Conservation (phyloP, 768 basidiomycete genomes). For the Fomitopsis serialis region DNA sequence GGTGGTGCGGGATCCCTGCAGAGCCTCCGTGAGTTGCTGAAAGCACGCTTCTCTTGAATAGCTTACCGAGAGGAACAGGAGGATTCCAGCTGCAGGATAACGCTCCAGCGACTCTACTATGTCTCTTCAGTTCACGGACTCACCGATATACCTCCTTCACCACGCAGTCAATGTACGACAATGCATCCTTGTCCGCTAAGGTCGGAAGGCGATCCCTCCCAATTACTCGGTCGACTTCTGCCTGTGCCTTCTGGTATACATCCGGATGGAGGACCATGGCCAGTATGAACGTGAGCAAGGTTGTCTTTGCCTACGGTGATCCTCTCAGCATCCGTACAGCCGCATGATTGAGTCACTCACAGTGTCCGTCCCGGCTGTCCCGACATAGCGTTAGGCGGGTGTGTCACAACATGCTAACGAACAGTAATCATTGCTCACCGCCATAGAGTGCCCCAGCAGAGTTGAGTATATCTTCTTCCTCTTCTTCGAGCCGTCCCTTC, state of each 20-base stretch:
- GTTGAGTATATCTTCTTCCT: constrained; percentile 9
- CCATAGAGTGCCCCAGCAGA: constrained; percentile 12
- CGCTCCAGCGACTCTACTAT: neutral
- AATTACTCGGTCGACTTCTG: constrained; percentile 33
- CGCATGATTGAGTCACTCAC: neutral
- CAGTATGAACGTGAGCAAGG: constrained; percentile 23
- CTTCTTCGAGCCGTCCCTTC: constrained; percentile 3
- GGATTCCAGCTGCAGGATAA: neutral
- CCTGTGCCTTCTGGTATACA: constrained; percentile 27
- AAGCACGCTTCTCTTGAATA: neutral
- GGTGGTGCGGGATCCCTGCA: constrained; percentile 13
- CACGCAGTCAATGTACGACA: constrained; percentile 29
- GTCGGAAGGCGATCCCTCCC: constrained; percentile 28
- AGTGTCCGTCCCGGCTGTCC: constrained; percentile 13
- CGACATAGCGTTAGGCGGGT: neutral
- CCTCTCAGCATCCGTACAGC: neutral
- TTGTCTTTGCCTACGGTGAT: constrained; percentile 9
- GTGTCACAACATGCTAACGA: no score
- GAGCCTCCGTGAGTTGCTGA: neutral
- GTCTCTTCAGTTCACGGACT: neutral
- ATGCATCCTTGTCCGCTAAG: constrained; percentile 18
- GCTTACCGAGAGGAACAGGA: neutral
- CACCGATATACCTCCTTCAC: constrained; percentile 26
- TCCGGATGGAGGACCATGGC: constrained; percentile 29
- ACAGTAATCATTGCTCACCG: constrained; percentile 7